Evolutionary conservation across 805 yeast genomes (phyloP).

Genomic region (Saturnispora quitensis): DNA sequence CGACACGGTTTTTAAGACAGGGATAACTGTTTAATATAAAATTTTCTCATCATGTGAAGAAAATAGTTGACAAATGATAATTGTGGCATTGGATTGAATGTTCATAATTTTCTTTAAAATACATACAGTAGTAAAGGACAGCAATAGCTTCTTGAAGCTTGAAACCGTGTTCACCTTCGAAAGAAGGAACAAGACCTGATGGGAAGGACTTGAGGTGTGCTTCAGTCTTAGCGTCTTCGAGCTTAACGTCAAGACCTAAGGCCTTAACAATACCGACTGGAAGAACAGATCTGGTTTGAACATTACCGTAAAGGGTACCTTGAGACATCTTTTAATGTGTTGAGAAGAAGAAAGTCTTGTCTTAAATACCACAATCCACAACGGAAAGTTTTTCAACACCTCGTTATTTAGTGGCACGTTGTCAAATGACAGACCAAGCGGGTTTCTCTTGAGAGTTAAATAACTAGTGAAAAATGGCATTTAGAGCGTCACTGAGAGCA

Average conservation of each 20-base stretch:
- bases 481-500: background rate
- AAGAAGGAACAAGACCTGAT: constrained; percentile 56
- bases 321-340: constrained; percentile 22
- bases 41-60: constrained; percentile 46
- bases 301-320: constrained; percentile 28
- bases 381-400: constrained; percentile 2
- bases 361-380: background rate
- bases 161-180: constrained; percentile 61
- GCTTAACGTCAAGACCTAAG: constrained; percentile 47
- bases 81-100: constrained; percentile 44
- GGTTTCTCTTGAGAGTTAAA: background rate
- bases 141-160: constrained; percentile 66
- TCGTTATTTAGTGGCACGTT: background rate
- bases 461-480: background rate
- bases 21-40: constrained; percentile 63
- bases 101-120: background rate
- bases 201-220: constrained; percentile 51
- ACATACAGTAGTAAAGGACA: constrained; percentile 41
- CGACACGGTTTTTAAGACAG: constrained; percentile 79
- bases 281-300: constrained; percentile 25
- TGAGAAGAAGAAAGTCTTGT: background rate
- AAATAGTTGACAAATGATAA: constrained; percentile 22
- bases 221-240: constrained; percentile 16
- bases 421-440: background rate
- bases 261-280: constrained; percentile 41